Conservation (phyloP, 2,329 filamentous ascomycete species). For the Penicillium decumbens region DNA sequence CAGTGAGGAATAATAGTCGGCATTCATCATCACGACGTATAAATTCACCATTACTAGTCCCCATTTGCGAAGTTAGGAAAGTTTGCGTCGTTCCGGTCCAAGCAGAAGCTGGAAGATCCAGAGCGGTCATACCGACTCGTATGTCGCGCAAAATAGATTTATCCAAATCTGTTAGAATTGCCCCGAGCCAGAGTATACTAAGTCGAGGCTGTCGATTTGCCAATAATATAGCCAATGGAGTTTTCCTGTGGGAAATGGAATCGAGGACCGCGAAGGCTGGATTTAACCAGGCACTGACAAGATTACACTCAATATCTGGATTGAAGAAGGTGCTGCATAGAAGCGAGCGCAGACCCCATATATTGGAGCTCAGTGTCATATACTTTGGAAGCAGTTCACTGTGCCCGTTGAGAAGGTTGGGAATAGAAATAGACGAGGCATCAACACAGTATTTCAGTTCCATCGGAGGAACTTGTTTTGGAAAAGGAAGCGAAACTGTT, state of each 20-base stretch:
- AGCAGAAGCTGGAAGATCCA: slow-evolving; percentile 18
- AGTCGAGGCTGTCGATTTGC: slow-evolving; percentile 15
- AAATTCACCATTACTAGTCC: background rate
- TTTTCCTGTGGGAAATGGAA: slow-evolving; percentile 5
- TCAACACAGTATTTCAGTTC: background rate
- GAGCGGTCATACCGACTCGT: slow-evolving; percentile 7
- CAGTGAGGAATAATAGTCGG: slow-evolving; percentile 19
- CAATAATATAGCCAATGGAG: slow-evolving; percentile 10
- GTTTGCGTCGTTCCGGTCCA: slow-evolving; percentile 16
- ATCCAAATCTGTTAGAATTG: slow-evolving; percentile 12
- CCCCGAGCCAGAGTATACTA: slow-evolving; percentile 22
- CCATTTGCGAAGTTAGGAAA: slow-evolving; percentile 15
- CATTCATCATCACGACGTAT: slow-evolving; percentile 22
- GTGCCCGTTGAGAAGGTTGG: slow-evolving; percentile 5
- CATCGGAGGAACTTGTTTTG: slow-evolving; percentile 5
- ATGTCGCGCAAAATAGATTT: slow-evolving; percentile 14
- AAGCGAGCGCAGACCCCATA: slow-evolving; percentile 22
- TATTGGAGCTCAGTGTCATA: slow-evolving; percentile 24
- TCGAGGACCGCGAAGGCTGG: slow-evolving; percentile 17
- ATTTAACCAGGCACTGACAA: slow-evolving; percentile 24
- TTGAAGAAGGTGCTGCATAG: slow-evolving; percentile 25
- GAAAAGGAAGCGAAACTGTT: slow-evolving; percentile 16
- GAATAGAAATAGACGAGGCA: slow-evolving; percentile 2
- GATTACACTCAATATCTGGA: slow-evolving; percentile 19
- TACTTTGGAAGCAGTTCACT: slow-evolving; percentile 13